A percentile compares a stretch with the other conserved stretches of the same genome.
phyloP scores from a whole-genome alignment of 1,284 basidiomycete genomes.

The Inonotus hispidus region DNA sequence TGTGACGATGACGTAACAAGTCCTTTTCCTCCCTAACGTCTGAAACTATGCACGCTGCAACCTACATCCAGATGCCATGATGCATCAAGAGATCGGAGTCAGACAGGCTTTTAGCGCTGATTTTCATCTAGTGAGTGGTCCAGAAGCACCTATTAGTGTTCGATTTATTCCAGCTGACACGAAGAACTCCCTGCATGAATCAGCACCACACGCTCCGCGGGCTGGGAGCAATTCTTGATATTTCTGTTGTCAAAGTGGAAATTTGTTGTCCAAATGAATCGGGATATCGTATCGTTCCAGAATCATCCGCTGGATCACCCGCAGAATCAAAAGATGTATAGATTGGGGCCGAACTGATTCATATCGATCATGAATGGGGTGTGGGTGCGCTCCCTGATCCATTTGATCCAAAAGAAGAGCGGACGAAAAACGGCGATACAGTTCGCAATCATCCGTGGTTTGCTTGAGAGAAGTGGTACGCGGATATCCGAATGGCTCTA shows the following conservation, averaged over 20 bases:
- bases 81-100: not conserved
- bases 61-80: not conserved
- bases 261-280: not conserved
- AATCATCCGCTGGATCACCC: not conserved
- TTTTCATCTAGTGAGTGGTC: not conserved
- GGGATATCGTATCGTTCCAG: not conserved
- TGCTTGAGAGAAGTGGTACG: no score
- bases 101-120: constrained; percentile 11
- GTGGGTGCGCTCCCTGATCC: not conserved
- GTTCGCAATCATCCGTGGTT: no score
- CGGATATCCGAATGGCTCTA: no score
- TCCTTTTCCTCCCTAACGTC: no score
- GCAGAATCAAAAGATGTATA: not conserved
- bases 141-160: not conserved
- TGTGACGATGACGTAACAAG: not conserved
- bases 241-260: not conserved
- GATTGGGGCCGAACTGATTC: not conserved
- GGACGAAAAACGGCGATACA: not conserved
- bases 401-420: not conserved
- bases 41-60: not conserved
- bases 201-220: not conserved
- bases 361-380: not conserved
- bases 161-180: not conserved
- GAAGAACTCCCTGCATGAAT: not conserved
- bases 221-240: not conserved